Base-by-base conservation (phyloP, 2,329 filamentous ascomycete species). In the Magnaporthales sp. region DNA sequence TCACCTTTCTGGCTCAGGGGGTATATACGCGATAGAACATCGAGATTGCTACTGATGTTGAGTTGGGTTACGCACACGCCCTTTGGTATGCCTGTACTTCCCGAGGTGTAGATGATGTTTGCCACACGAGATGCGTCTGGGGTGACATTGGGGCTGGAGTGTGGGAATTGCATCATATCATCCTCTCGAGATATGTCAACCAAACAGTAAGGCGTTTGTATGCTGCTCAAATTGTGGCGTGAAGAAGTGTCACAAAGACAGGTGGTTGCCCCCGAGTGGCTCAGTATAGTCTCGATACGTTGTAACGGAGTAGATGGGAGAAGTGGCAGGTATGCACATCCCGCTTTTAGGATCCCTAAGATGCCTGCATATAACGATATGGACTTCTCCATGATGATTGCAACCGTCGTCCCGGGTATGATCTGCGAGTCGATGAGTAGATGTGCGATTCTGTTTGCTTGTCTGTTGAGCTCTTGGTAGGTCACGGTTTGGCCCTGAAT, bases 21-120 rank as follows among this genome's bases (percentile, higher is more conserved):
- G 72, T 96, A 96, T 0, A 91, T 78, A 2, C 81, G 78, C 2
- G 83, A 81, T 7, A 97, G 80, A 10, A 85, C 81, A 22, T 86
- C 80, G n/a, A 96, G 80, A 70, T 96, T 94, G 74, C 89, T 91
- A 66, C 89, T 80, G 58, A 96, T 83, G 71, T 92, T 96, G 56
- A 84, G 79, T 70, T 93, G 89, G 0, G 91, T 92, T 24, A 96
- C 84, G 4, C 91, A 82, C 3, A 96, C 90, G 2, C 91, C 91
- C 73, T 96, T 96, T 0, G 91, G 92, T 1, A 80, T 81, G 0
- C 91, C 92, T 0, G 92, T 96, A 54, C 89, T 94, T 3, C 93
- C 93, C 27, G 91, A 93, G 0, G 91, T 96, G 74, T 91, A 96
- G 1, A 96, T 88, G 22, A 91, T 86, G 73, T 96, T 96, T 7